Evolutionary conservation across 129 eudicot genomes (phyloP), one percentile per base, ranked within the genome.

Genomic region (Mikania micrantha): DNA sequence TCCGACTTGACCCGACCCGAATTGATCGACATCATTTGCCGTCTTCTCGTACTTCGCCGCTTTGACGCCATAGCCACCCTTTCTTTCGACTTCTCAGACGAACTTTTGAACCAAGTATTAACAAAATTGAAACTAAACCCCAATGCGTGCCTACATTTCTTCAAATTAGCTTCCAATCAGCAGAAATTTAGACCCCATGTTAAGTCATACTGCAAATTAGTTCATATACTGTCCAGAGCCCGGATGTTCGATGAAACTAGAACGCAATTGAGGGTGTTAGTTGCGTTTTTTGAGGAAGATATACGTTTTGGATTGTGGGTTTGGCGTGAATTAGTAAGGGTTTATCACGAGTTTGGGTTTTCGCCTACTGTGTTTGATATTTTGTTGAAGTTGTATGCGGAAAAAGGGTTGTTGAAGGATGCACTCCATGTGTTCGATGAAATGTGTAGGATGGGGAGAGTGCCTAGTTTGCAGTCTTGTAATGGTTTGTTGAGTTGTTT

Each of bases 371-470:
- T 93, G 69, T 93, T 93, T 68, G 96, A 93, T 69, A 84, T 93
- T 69, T 15, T 86, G 16, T 48, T 93, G 77, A 86, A 71, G 73
- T 38, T 81, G 34, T 86, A 67, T 71, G 90, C 83, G 1, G 85
- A 88, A 53, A 84, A 72, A 31, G 90, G 98, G 61, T 28, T 84
- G 80, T 9, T 69, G 3, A 86, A 70, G 66, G 60, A 86, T 79
- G 98, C 92, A 47, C 68, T 88, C 69, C 64, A 84, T 15, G 84
- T 88, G 98, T 93, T 93, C 66, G 98, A 93, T 84, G 82, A 82
- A 71, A 86, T 93, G 92, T 77, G 78, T 53, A 73, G 71, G 80
- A 71, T 71, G 12, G 95, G 98, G 1, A 61, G 90, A 21, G 69
- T 69, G 64, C 90, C 90, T 13, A 82, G 96, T 66, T 50, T 86